Evolutionary conservation across 352 stramenopile genomes (phyloP), one percentile per base, ranked within the genome.

Genomic region (Hyaloperonospora arabidopsidis): DNA sequence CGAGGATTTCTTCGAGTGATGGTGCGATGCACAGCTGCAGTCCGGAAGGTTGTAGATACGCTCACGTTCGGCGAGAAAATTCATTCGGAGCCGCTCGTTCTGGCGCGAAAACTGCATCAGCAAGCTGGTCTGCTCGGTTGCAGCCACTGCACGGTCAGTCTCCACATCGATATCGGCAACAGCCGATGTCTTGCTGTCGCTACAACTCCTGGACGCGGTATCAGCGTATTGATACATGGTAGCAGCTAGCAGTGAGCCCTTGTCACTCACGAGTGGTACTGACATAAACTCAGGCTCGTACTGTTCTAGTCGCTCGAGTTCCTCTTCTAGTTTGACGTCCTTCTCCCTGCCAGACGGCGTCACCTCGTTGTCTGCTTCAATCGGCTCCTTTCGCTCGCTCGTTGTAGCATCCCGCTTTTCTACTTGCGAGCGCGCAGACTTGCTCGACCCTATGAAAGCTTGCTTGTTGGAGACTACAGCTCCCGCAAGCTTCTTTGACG

Each of bases 81-180:
- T 84, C 45, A 66, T 67, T 53, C 73, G 64, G 19, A 84, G 51
- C 13, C 71, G 68, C 52, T 72, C 67, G 49, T 76, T 81, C 46
- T 84, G 63, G n/a, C 52, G 58, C 1, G 71, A 63, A 49, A 84
- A 84, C 19, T 75, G 67, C 41, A 79, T 25, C 40, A 81, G 48
- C 46, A 84, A 40, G 5, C 58, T 55, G 2, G 63, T 56, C 48
- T 80, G 68, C 43, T 84, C 73, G 22, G 49, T 65, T 17, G 61
- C 45, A 14, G 49, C 57, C 11, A 8, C 39, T n/a, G 45, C 52
- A 19, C 10, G 5, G 5, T 66, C 57, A 32, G 39, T 21, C 14
- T 57, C 23, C n/a, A 63, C 38, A 21, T 56, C 11, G 10, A 54
- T 52, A 21, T 66, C 52, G 3, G 32, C 34, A 18, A 51, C 29